Percentiles rank a stretch among this genome's conserved stretches.
These are phyloP conservation scores for Blastobotrys americana DNA, from an alignment of 805 yeast genomes.

Conservation along the genomic window DNA sequence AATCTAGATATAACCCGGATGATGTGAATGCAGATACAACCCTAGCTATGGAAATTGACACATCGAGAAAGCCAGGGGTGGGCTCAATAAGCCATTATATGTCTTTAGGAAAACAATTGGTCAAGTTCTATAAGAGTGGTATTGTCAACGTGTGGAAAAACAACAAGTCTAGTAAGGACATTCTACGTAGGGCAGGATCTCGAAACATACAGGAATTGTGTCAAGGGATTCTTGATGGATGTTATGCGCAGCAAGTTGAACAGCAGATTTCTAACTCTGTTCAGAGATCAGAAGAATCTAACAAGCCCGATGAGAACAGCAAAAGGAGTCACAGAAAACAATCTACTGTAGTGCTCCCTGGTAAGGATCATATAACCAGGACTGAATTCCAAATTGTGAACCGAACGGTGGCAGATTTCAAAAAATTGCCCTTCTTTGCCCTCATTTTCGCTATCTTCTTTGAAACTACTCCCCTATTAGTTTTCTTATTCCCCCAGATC, in stretches of 20 bases:
- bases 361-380: conserved; percentile 33
- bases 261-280: background rate
- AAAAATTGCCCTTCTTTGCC: conserved; percentile 54
- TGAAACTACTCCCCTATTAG: conserved; percentile 49
- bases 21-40: conserved; percentile 20
- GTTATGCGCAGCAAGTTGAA: conserved; percentile 10
- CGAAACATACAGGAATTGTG: conserved; percentile 16
- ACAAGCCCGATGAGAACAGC: conserved; percentile 26
- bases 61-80: conserved; percentile 10
- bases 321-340: background rate
- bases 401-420: conserved; percentile 44
- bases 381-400: conserved; percentile 43
- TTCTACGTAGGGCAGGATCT: conserved; percentile 17
- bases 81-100: conserved; percentile 14
- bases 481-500: conserved; percentile 46
- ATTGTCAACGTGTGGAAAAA: conserved; percentile 44
- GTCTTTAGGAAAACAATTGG: conserved; percentile 23
- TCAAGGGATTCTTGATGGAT: conserved; percentile 23
- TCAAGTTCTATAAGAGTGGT: conserved; percentile 41
- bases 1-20: background rate
- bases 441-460: conserved; percentile 46
- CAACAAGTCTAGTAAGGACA: conserved; percentile 13
- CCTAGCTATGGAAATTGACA: conserved; percentile 26
- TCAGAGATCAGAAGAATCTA: conserved; percentile 19
- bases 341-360: conserved; percentile 19